Evolutionary conservation across 2,329 filamentous ascomycete species (phyloP).

Genomic region (Penicillium palitans): DNA sequence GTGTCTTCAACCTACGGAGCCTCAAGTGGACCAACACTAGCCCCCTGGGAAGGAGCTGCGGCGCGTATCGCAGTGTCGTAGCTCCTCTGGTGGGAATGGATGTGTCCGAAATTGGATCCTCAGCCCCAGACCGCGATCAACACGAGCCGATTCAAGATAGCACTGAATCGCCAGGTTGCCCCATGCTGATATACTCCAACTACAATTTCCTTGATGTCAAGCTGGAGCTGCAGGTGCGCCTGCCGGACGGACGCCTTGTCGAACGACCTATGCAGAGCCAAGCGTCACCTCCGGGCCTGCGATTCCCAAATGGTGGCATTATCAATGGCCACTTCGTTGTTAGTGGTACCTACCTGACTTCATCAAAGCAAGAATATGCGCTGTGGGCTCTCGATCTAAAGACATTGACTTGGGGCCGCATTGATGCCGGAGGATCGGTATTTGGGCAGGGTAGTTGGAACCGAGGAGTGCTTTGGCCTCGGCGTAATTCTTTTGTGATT

Average conservation of each 20-base stretch:
- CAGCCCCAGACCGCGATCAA: slow-evolving; percentile 41
- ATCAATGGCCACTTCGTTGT: slow-evolving; percentile 97
- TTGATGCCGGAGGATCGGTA: slow-evolving; percentile 89
- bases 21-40: slow-evolving; percentile 94
- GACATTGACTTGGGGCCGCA: slow-evolving; percentile 88
- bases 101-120: slow-evolving; percentile 47
- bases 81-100: slow-evolving; percentile 65
- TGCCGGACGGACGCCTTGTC: slow-evolving; percentile 76
- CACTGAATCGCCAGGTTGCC: slow-evolving; percentile 47
- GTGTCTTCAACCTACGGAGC: slow-evolving; percentile 93
- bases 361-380: slow-evolving; percentile 96
- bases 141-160: slow-evolving; percentile 34
- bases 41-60: slow-evolving; percentile 84
- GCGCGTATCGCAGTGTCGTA: slow-evolving; percentile 93
- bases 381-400: slow-evolving; percentile 91
- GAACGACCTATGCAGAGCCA: slow-evolving; percentile 83
- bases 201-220: slow-evolving; percentile 99
- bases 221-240: slow-evolving; percentile 84
- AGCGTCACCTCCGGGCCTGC: slow-evolving; percentile 84
- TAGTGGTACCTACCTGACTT: slow-evolving; percentile 94
- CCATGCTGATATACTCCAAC: slow-evolving; percentile 97
- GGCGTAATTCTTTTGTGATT: slow-evolving; percentile 93
- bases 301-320: slow-evolving; percentile 93
- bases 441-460: slow-evolving; percentile 99
- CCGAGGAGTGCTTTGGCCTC: slow-evolving; percentile 86